Base-by-base conservation (phyloP, 805 yeast species). In the Candida insectalens region DNA sequence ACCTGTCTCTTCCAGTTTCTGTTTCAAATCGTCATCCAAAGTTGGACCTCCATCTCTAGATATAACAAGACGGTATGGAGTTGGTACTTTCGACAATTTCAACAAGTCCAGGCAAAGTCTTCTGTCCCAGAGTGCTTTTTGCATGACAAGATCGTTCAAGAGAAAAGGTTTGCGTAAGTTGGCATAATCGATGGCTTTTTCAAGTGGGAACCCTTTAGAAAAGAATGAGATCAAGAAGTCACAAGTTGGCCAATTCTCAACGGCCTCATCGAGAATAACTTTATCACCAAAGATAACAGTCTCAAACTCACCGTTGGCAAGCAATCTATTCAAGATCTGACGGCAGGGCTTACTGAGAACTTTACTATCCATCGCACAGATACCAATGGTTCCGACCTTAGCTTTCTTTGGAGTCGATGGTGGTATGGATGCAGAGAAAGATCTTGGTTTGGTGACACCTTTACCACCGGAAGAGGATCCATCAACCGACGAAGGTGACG, bases 221-320 rank as follows among this genome's bases (percentile, higher is more conserved):
- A 92, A 92, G 58, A 92, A 92, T 44, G 89, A 79, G 40, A 92
- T 83, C 41, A 92, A 65, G 50, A 85, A 92, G 55, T 92, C 99
- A 62, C 98, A 92, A 25, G 95, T 85, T 25, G 99, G 99, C 99
- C 99, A 92, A 54, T 87, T 85, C 60, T 92, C 97, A 38, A 92
- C 73, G 12, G 71, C 62, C 60, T 94, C 98, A 57, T 92, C 98
- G 36, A 92, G 60, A 33, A 92, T 89, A 17, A 87, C 96, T 58
- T 92, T 92, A 56, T 92, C 99, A 38, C 97, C 97, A 63, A 92
- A 92, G 35, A 92, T 87, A 14, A 92, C 83, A 0, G 97, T 85
- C 51, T 92, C 97, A 55, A 92, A 92, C 60, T 92, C 97, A 19
- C 96, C 96, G 45, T 83, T 77, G 45, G 83, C 94, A 38, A 89